phyloP scores from a whole-genome alignment of 139 green algal species.

The Chlorella sp. region DNA sequence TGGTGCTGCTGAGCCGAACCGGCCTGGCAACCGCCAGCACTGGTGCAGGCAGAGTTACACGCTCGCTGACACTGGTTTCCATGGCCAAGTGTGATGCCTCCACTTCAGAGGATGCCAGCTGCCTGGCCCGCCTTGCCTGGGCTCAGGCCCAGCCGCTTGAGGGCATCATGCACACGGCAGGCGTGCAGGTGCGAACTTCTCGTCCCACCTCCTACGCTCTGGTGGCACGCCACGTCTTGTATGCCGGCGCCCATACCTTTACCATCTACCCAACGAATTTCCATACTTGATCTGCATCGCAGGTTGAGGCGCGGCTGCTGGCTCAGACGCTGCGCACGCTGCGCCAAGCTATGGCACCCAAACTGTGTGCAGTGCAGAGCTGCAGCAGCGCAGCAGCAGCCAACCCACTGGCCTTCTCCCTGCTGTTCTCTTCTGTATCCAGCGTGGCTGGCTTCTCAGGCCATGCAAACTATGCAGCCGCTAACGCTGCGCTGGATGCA shows the following conservation, averaged over 20 bases:
- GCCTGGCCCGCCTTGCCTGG: neutral
- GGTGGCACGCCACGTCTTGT: neutral
- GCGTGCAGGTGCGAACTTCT: constrained; percentile 27
- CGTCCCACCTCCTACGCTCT: neutral
- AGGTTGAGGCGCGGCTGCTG: constrained; percentile 36
- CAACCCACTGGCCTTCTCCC: neutral
- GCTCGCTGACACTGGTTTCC: neutral
- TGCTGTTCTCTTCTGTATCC: constrained; percentile 74
- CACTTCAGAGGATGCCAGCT: neutral
- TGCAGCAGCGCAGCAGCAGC: neutral
- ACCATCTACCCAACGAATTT: neutral
- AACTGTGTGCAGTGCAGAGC: constrained; percentile 28
- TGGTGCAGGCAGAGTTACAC: neutral
- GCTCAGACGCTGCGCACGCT: constrained; percentile 31
- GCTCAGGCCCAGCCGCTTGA: neutral
- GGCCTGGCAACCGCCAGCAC: neutral
- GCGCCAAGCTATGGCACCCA: constrained; percentile 44
- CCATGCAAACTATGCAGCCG: constrained; percentile 78
- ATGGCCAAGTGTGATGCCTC: constrained; percentile 33
- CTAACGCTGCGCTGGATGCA: constrained; percentile 75
- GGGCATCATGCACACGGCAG: constrained; percentile 45
- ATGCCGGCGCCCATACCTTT: neutral
- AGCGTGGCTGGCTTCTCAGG: constrained; percentile 71
- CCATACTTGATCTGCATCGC: neutral
- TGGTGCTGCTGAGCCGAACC: constrained; percentile 31